Percentiles rank a stretch among this genome's conserved stretches.
These are phyloP conservation scores for Penicillium lagena DNA, from an alignment of 495 filamentous ascomycete genomes.

Conservation along the genomic window DNA sequence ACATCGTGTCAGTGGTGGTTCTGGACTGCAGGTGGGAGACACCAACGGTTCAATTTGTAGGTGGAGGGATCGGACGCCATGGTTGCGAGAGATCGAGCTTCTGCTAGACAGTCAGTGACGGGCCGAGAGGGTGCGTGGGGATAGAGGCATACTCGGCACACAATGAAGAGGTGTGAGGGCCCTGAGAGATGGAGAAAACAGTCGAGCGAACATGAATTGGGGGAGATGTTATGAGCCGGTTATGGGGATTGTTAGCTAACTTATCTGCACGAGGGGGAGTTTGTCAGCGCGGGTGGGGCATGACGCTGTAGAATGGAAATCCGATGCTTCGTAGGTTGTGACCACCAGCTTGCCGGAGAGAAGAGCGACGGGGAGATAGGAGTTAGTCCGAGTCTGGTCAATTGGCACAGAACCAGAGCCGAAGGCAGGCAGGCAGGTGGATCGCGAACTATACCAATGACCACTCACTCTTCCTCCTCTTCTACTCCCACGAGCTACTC, in stretches of 20 bases:
- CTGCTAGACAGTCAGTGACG: slow-evolving; percentile 15
- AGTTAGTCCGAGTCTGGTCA: background rate
- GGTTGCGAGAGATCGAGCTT: slow-evolving; percentile 38
- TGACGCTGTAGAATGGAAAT: too few species aligned
- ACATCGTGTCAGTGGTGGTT: slow-evolving; percentile 8
- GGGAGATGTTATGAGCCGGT: background rate
- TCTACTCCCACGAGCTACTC: background rate
- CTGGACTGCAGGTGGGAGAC: background rate
- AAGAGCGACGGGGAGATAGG: too few species aligned
- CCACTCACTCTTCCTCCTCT: background rate
- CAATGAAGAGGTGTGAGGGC: slow-evolving; percentile 19
- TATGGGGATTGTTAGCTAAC: too few species aligned
- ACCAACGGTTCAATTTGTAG: slow-evolving; percentile 84
- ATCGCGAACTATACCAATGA: background rate
- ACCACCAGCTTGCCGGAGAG: too few species aligned
- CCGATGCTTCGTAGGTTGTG: too few species aligned
- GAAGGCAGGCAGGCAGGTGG: background rate
- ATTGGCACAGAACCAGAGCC: background rate
- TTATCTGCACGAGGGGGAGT: too few species aligned
- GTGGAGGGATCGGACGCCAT: slow-evolving; percentile 76
- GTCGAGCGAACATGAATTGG: slow-evolving; percentile 14
- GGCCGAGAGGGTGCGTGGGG: background rate
- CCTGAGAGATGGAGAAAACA: slow-evolving; percentile 9
- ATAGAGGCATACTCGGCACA: slow-evolving; percentile 10
- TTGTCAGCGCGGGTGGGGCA: too few species aligned